Conservation (phyloP, 192 early-diverging fungal genomes). For the Gigaspora rosea region DNA sequence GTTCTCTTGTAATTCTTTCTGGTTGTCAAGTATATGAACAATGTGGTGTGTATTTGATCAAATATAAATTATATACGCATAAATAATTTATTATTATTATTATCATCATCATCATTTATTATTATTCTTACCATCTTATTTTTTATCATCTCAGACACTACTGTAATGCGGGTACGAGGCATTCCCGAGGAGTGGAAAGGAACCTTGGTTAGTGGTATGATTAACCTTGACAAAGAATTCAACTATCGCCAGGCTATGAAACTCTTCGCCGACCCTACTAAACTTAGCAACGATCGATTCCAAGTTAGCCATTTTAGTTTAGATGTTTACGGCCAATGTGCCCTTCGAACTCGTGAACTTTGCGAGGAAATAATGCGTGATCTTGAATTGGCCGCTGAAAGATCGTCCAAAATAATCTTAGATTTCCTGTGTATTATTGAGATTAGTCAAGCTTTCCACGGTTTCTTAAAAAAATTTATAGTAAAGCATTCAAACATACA, state of each 20-base stretch:
- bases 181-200: constrained; percentile 32
- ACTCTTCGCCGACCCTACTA: constrained; percentile 20
- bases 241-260: constrained; percentile 32
- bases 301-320: constrained; percentile 5
- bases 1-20: constrained; percentile 31
- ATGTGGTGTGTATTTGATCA: constrained; percentile 1
- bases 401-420: constrained; percentile 29
- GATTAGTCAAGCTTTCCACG: constrained; percentile 30
- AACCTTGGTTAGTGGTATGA: constrained; percentile 29
- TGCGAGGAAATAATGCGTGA: constrained; percentile 32
- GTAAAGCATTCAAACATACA: constrained; percentile 1
- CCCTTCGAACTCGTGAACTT: constrained; percentile 27
- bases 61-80: not conserved
- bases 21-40: constrained; percentile 31
- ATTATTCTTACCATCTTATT: not conserved
- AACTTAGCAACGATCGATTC: constrained; percentile 26
- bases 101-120: not conserved
- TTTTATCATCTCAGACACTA: constrained; percentile 9
- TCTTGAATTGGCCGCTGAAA: constrained; percentile 27
- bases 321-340: constrained; percentile 28
- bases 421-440: constrained; percentile 21
- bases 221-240: constrained; percentile 29
- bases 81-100: not conserved
- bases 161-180: constrained; percentile 16
- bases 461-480: constrained; percentile 25